Evolutionary conservation across 2,329 filamentous ascomycete species (phyloP), one percentile per base, ranked within the genome.

Genomic region (Colletotrichum noveboracense): DNA sequence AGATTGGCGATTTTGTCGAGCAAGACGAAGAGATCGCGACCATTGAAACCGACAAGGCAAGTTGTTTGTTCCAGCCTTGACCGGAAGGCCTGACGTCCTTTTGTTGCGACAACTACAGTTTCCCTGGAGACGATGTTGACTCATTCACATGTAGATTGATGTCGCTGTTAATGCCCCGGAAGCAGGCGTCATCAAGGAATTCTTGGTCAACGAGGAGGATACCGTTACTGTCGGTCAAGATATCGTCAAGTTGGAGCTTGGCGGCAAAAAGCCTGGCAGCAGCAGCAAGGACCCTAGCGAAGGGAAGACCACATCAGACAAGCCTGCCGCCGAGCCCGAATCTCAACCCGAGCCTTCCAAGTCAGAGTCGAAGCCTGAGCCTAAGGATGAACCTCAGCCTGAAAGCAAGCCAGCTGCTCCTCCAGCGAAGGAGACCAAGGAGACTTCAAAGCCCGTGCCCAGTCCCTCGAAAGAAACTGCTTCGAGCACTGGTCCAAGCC

Each of bases 41-140:
- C 66, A 99, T 99, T 82, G 97, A 99, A 87, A 99, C 97, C 16
- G 97, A 99, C 91, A 99, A 99, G 93, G 95, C 95, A 88, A 77
- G 84, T 72, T 64, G 6, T 61, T 72, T 64, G 6, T 61, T n/a
- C 30, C 32, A 43, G 18, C 28, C 26, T 26, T n/a, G 18, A n/a
- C 43, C n/a, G n/a, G 10, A 52, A 52, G n/a, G n/a, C 43, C 43
- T 52, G n/a, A 21, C n/a, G 43, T 52, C 43, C 43, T 52, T 52
- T 24, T 52, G n/a, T 52, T 52, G 43, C 43, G 43, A 21, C 10
- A 21, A 48, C 43, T 21, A 21, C 18, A 21, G 8, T 21, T 12
- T 56, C 13, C 34, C 24, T 14, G 16, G 18, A 12, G 10, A 24
- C 34, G 9, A 18, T 36, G 24, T 58, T 74, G 38, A 61, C 55